Base-by-base conservation (phyloP, 2,329 filamentous ascomycete species). In the Diaporthe ilicicola region DNA sequence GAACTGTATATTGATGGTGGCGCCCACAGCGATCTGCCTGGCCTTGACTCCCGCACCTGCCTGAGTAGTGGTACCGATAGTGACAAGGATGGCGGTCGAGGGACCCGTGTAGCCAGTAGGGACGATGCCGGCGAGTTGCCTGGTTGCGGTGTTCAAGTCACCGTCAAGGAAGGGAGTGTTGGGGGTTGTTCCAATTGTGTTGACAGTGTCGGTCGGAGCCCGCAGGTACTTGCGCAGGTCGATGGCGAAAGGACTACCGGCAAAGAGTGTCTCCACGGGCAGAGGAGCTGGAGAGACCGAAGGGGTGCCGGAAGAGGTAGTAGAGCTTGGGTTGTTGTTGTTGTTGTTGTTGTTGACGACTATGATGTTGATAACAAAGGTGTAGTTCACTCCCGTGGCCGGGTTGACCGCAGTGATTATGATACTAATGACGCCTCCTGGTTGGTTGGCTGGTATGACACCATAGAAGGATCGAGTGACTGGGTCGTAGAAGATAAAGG, bases 391-490 rank as follows among this genome's bases (percentile, higher is more conserved):
- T 17, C 65, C 53, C 13, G 53, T 68, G 15, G 22, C 15, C 4
- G 53, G 42, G n/a, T 68, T 50, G 17, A 10, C 6, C 17, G 15
- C 54, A 29, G 42, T 42, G 3, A 59, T 15, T 2, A 50, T 15
- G 15, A 68, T 59, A 2, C 13, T 17, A 3, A 68, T 29, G 22
- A 48, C 22, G 24, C 65, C 53, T 17, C 29, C 29, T 24, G 53
- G 42, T 3, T 59, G 42, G 22, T 19, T 10, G 42, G 12, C 1
- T 19, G 65, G 65, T 7, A 68, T 53, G 10, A 48, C 17, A 4
- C 65, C 65, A 46, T 50, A 68, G 29, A 68, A 68, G 15, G 65
- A 59, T 27, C 44, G 32, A 48, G 65, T 68, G 19, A 68, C 65
- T 13, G 65, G 65, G n/a, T 68, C 65, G 50, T 68, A 68, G 39